phyloP scores from a whole-genome alignment of 305 asterid species.

The Fraxinus sp. region DNA sequence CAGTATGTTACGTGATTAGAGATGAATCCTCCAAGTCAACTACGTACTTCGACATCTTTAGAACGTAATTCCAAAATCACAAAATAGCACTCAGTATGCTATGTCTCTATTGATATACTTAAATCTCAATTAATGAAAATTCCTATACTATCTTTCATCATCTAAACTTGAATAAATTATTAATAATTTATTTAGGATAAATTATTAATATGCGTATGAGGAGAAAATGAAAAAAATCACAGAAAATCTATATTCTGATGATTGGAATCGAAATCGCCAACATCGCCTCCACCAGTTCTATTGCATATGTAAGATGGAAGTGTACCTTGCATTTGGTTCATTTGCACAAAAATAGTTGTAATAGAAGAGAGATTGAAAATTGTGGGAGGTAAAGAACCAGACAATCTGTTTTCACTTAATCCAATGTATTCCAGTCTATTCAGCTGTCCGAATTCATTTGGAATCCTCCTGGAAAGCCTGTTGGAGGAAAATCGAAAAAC shows the following conservation, averaged over 20 bases:
- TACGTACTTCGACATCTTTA: not conserved
- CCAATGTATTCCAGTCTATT: conserved; percentile 29
- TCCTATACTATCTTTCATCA: not conserved
- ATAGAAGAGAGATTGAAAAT: conserved; percentile 37
- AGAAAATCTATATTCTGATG: no score
- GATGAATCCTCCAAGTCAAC: not conserved
- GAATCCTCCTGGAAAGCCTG: conserved; percentile 27
- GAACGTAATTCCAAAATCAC: not conserved
- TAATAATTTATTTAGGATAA: no score
- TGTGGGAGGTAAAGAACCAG: conserved; percentile 29
- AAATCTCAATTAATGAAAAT: no score
- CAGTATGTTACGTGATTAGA: not conserved
- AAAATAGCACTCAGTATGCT: no score
- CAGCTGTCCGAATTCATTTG: conserved; percentile 25
- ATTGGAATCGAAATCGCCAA: no score
- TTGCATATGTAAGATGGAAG: conserved; percentile 30
- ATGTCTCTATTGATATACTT: no score
- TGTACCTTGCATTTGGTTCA: conserved; percentile 30
- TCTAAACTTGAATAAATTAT: no score
- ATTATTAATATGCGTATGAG: no score
- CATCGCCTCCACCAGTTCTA: no score
- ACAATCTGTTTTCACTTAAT: conserved; percentile 30
- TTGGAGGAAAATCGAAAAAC: conserved; percentile 29
- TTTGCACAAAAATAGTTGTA: conserved; percentile 16
- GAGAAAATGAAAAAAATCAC: no score